phyloP scores from a whole-genome alignment of 345 rosid genomes.

The Ailanthus altissimus region DNA sequence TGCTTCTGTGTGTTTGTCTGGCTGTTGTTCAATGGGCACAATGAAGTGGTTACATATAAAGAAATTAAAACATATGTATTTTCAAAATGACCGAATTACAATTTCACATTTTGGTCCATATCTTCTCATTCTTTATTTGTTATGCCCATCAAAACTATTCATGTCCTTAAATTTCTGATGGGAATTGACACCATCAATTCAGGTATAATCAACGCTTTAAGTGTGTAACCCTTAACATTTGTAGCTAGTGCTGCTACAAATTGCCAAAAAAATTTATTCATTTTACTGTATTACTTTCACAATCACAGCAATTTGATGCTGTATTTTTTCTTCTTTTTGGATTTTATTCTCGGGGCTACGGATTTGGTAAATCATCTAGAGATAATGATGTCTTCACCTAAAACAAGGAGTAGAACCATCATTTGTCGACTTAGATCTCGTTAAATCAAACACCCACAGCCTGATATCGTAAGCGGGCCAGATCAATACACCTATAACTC shows the following conservation, averaged over 20 bases:
- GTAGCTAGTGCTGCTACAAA: no score
- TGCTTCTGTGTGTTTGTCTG: no score
- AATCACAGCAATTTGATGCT: no score
- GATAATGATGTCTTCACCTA: background rate
- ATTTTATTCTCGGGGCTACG: background rate
- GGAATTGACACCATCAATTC: background rate
- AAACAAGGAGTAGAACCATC: background rate
- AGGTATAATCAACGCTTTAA: no score
- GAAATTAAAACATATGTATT: background rate
- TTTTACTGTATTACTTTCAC: background rate
- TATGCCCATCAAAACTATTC: background rate
- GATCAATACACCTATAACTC: background rate
- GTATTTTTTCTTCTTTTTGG: background rate
- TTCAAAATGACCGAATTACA: background rate
- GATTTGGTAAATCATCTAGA: background rate
- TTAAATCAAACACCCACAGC: background rate
- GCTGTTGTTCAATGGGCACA: background rate
- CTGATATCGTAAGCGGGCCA: background rate
- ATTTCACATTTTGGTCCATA: background rate
- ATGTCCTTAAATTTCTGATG: background rate
- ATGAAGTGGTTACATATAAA: background rate
- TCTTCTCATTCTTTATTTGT: background rate
- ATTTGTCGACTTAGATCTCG: constrained; percentile 2
- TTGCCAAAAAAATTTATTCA: no score
- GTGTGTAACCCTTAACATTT: no score